These are phyloP conservation scores for Choricystis sp. DNA, from an alignment of 139 green algal species.

Conservation along the genomic window DNA sequence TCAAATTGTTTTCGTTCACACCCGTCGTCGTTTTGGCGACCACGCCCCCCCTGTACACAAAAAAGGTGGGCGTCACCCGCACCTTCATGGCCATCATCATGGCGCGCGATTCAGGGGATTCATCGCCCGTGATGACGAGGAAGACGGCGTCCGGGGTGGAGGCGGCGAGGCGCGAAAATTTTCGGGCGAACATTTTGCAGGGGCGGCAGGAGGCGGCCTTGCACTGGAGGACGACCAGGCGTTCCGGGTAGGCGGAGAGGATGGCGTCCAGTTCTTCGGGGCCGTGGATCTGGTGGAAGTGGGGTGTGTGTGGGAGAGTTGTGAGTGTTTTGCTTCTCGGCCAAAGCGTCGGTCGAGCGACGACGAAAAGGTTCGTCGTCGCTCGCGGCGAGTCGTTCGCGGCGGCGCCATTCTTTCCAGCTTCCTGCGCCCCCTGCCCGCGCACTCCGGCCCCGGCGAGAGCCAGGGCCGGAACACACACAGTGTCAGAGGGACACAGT, in stretches of 20 bases:
- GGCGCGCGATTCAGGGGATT: constrained; percentile 27
- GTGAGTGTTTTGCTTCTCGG: no score
- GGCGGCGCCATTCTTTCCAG: no score
- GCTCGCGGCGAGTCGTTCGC: no score
- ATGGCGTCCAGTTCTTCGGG: constrained; percentile 26
- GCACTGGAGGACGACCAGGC: constrained; percentile 52
- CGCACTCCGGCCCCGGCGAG: no score
- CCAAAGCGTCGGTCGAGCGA: no score
- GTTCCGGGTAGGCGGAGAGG: constrained; percentile 19
- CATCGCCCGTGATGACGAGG: constrained; percentile 43
- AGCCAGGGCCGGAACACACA: no score
- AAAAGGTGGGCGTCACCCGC: constrained; percentile 49
- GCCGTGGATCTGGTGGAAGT: constrained; percentile 16
- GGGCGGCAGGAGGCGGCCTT: constrained; percentile 49
- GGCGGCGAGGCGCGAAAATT: constrained; percentile 20
- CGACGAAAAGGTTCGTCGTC: no score
- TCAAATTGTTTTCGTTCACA: constrained; percentile 39
- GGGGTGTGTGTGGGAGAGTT: neutral
- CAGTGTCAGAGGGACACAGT: no score
- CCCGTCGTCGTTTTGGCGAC: constrained; percentile 24
- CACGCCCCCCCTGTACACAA: constrained; percentile 31
- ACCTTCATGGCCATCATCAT: constrained; percentile 34
- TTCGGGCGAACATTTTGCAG: constrained; percentile 43
- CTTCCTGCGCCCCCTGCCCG: no score
- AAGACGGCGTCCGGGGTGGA: constrained; percentile 22